phyloP scores from a whole-genome alignment of 2,329 filamentous ascomycete genomes.

The Fusarium keratoplasticum region DNA sequence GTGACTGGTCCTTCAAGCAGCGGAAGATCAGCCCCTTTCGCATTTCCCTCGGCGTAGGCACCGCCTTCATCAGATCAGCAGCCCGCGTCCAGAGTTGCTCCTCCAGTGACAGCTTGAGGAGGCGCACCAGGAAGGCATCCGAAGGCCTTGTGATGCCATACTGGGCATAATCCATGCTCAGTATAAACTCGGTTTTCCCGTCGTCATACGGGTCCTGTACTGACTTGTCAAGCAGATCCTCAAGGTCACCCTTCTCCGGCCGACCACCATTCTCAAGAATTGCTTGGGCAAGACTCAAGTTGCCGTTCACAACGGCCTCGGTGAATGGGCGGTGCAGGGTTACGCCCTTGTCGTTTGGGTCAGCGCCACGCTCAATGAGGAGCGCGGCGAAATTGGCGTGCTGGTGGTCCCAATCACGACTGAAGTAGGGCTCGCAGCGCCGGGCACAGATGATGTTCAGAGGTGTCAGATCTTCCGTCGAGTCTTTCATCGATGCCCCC shows the following conservation, averaged over 20 bases:
- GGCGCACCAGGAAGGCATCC: constrained; percentile 33
- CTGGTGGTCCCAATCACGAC: constrained; percentile 41
- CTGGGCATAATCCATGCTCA: constrained; percentile 39
- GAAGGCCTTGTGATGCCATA: constrained; percentile 39
- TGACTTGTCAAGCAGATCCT: constrained; percentile 30
- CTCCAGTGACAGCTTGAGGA: constrained; percentile 34
- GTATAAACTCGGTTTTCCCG: constrained; percentile 40
- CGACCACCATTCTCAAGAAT: constrained; percentile 42
- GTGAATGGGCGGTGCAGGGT: constrained; percentile 38
- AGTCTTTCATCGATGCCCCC: constrained; percentile 34
- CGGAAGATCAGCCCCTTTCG: constrained; percentile 38
- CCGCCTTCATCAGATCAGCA: constrained; percentile 42
- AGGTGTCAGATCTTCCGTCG: constrained; percentile 39
- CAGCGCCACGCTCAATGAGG: constrained; percentile 40
- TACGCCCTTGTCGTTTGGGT: constrained; percentile 43
- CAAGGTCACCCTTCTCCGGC: constrained; percentile 39
- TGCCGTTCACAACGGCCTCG: constrained; percentile 38
- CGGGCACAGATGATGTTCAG: constrained; percentile 43
- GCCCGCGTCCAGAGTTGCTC: constrained; percentile 43
- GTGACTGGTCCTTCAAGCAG: constrained; percentile 37
- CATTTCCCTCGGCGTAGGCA: constrained; percentile 34
- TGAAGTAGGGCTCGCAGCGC: constrained; percentile 39
- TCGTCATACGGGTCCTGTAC: constrained; percentile 43
- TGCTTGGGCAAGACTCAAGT: constrained; percentile 36
- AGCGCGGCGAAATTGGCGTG: constrained; percentile 42